Evolutionary conservation across 805 yeast species (phyloP).

Genomic region (Metschnikowia picachoensis): DNA sequence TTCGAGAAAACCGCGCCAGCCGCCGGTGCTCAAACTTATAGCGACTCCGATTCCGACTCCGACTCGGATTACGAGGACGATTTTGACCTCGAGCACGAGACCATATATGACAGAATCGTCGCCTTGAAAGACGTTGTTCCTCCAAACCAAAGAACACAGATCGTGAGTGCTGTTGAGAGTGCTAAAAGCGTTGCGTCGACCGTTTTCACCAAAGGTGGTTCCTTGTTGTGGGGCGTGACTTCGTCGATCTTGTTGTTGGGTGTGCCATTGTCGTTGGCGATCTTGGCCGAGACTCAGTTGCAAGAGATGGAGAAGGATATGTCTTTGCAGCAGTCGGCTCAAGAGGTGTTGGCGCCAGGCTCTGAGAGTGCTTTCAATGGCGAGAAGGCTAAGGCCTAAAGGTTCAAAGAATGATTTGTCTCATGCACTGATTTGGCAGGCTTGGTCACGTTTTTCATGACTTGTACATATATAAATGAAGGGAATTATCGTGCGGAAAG

Average conservation of each 20-base stretch:
- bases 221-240: constrained; percentile 78
- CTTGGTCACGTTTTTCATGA: constrained; percentile 17
- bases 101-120: constrained; percentile 77
- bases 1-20: constrained; percentile 33
- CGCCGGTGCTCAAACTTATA: constrained; percentile 26
- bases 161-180: constrained; percentile 33
- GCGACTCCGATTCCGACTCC: constrained; percentile 40
- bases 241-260: constrained; percentile 83
- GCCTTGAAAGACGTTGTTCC: constrained; percentile 92
- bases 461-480: constrained; percentile 19
- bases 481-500: neutral
- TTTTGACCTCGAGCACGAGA: constrained; percentile 74
- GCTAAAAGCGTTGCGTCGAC: constrained; percentile 31
- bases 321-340: constrained; percentile 74
- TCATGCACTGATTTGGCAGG: constrained; percentile 6
- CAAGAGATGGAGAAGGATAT: constrained; percentile 92
- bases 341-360: constrained; percentile 69
- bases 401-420: constrained; percentile 6
- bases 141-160: constrained; percentile 68
- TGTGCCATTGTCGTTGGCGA: constrained; percentile 86
- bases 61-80: constrained; percentile 65
- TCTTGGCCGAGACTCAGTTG: constrained; percentile 89
- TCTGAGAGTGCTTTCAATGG: constrained; percentile 43
- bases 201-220: constrained; percentile 62
- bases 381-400: constrained; percentile 26